Conservation (phyloP, 306 rosid species). For the Fagus sylvatica region DNA sequence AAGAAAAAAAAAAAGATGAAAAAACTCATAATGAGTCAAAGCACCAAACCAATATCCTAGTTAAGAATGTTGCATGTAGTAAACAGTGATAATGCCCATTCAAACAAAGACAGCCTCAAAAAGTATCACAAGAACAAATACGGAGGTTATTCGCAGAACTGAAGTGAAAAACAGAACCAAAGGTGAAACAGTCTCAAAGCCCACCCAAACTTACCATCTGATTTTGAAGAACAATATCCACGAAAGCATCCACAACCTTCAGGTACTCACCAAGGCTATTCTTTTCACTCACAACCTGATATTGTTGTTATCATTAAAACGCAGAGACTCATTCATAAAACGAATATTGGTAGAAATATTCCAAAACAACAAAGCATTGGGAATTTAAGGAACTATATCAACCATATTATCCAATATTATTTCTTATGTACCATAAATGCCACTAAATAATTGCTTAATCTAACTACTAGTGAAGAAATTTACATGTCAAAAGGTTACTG, state of each 20-base stretch:
- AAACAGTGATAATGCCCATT: not conserved
- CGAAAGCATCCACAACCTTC: conserved; percentile 88
- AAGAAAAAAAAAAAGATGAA: not conserved
- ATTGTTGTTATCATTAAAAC: conserved; percentile 19
- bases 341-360: conserved; percentile 5
- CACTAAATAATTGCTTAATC: not conserved
- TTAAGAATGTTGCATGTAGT: not conserved
- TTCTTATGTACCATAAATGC: not conserved
- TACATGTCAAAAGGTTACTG: not conserved
- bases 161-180: conserved; percentile 8
- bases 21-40: not conserved
- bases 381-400: not conserved
- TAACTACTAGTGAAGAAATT: not conserved
- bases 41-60: not conserved
- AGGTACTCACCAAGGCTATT: conserved; percentile 73
- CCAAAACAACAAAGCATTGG: not conserved
- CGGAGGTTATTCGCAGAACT: conserved; percentile 12
- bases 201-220: conserved; percentile 58
- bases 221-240: conserved; percentile 79
- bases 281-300: conserved; percentile 63
- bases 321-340: conserved; percentile 10
- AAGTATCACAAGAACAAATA: conserved; percentile 7
- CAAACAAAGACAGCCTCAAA: conserved; percentile 18
- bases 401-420: not conserved
- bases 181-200: conserved; percentile 17